Evolutionary conservation across 108 stramenopile genomes (phyloP).

Genomic region (Pinguiococcus pyrenoidosus): DNA sequence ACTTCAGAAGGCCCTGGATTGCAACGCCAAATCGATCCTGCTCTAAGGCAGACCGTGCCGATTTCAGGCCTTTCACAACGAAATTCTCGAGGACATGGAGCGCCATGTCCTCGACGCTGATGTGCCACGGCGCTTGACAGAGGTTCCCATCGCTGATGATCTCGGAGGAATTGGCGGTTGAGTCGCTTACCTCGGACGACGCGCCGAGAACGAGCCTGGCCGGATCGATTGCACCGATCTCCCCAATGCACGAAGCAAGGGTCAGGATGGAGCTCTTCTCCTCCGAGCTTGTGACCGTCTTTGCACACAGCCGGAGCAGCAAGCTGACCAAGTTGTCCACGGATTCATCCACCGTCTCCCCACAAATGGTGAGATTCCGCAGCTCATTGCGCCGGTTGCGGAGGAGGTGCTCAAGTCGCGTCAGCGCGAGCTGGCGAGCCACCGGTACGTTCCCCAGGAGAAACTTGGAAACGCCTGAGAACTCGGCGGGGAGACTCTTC

Average conservation of each 20-base stretch:
- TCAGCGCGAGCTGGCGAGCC: too few relatives aligned
- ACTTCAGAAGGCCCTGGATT: background rate
- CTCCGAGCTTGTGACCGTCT: too few relatives aligned
- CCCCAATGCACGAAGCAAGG: constrained; percentile 34
- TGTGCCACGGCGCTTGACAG: background rate
- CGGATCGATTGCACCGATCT: constrained; percentile 35
- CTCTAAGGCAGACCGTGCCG: background rate
- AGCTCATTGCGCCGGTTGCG: too few relatives aligned
- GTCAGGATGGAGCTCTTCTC: too few relatives aligned
- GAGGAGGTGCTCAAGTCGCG: too few relatives aligned
- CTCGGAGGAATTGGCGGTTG: background rate
- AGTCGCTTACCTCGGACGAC: background rate
- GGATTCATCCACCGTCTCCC: too few relatives aligned
- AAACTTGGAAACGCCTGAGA: too few relatives aligned
- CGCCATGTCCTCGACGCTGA: background rate
- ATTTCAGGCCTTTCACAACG: background rate
- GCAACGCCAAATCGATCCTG: background rate
- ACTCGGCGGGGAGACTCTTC: too few relatives aligned
- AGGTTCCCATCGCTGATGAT: background rate
- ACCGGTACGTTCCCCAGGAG: too few relatives aligned
- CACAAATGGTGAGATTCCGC: too few relatives aligned
- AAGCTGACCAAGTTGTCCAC: too few relatives aligned
- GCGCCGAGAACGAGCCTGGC: constrained; percentile 11
- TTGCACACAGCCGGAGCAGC: too few relatives aligned
- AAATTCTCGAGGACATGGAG: background rate